Evolutionary conservation across 2,329 filamentous ascomycete species (phyloP), one percentile per base, ranked within the genome.

Genomic region (Neocatenulostroma microsporum): DNA sequence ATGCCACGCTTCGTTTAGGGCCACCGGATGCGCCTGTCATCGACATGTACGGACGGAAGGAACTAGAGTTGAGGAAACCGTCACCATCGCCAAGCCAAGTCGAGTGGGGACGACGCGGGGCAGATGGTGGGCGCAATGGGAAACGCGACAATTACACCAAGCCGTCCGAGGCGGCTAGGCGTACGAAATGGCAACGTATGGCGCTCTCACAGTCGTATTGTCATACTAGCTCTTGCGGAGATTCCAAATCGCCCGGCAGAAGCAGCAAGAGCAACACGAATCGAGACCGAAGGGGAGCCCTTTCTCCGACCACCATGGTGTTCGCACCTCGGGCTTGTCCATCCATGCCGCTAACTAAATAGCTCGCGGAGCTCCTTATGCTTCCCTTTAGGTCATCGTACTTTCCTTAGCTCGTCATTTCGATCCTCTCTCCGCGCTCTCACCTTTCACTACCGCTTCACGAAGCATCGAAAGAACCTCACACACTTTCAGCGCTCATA

Each of bases 301-400:
- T 40, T 40, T 30, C 36, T 31, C 33, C 21, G 38, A 9, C 9
- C n/a, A n/a, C n/a, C 23, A n/a, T n/a, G n/a, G n/a, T n/a, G n/a
- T 21, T 12, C n/a, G 31, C 39, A 42, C 39, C 39, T 42, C 39
- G 39, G 39, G n/a, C n/a, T 14, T 21, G n/a, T 21, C 34, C 26
- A 11, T 29, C 30, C 20, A 20, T 26, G 4, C 35, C 34, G 30
- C 37, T 43, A 40, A 18, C 15, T 36, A 31, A 39, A 39, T 42
- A 42, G 40, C 40, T 39, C 21, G 25, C 13, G 17, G 26, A 39
- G 38, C 31, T 39, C n/a, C 9, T 11, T 17, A 11, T 30, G 12
- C 35, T 34, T 11, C 21, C 18, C 32, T 20, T 13, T 11, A 5
- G 12, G 20, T 34, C 31, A 34, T 34, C 12, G 14, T n/a, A 27